These are phyloP conservation scores for Ramularia endophylla DNA, from an alignment of 2,329 filamentous ascomycete species.

Conservation along the genomic window DNA sequence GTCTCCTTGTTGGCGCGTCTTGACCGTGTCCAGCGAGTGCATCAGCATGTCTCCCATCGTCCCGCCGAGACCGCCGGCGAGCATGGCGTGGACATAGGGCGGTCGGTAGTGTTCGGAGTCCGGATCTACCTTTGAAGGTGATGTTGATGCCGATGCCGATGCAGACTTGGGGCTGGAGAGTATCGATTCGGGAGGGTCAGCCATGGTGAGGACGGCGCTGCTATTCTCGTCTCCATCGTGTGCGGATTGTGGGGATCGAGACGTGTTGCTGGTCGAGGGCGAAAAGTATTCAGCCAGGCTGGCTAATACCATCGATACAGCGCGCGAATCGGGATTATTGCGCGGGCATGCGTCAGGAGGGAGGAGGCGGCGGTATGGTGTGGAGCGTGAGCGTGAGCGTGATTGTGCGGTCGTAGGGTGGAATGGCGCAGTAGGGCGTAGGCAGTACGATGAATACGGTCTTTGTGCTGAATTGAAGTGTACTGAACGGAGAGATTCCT, in stretches of 20 bases:
- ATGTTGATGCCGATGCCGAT: slow-evolving; percentile 4
- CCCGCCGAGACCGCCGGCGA: slow-evolving; percentile 88
- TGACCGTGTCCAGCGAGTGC: slow-evolving; percentile 98
- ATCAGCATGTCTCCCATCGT: slow-evolving; percentile 95
- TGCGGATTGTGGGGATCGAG: no score
- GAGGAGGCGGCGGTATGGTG: no score
- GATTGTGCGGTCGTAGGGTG: no score
- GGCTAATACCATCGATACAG: slow-evolving; percentile 43
- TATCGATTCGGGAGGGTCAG: background rate
- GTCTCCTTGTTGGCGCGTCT: slow-evolving; percentile 95
- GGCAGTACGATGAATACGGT: no score
- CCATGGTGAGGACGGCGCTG: no score
- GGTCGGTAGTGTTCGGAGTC: slow-evolving; percentile 41
- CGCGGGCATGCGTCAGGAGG: no score
- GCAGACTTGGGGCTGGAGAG: slow-evolving; percentile 11
- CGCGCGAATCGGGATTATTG: slow-evolving; percentile 2
- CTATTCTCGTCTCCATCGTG: no score
- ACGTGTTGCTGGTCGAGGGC: slow-evolving; percentile 20
- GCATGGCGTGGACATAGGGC: slow-evolving; percentile 61
- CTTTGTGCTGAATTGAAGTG: no score
- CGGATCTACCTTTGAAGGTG: slow-evolving; percentile 10
- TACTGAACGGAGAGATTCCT: no score
- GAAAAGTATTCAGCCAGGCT: slow-evolving; percentile 44
- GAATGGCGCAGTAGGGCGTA: no score
- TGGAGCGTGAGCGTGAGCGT: no score